Evolutionary conservation across 495 filamentous ascomycete species (phyloP), one percentile per base, ranked within the genome.

Genomic region (Neurospora sp.): DNA sequence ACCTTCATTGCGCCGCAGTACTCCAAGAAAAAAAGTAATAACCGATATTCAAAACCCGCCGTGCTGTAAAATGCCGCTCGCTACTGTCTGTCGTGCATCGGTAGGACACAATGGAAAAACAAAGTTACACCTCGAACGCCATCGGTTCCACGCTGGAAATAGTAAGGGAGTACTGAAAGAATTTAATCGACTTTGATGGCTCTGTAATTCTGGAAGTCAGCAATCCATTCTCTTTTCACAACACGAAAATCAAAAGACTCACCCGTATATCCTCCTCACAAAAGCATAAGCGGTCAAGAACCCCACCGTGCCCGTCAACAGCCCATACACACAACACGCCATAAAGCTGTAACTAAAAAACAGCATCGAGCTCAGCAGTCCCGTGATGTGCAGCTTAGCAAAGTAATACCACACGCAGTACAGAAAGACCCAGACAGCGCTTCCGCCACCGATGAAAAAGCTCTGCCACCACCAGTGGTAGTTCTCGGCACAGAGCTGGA

Each of bases 401-500:
- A 89, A 87, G 83, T 93, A 97, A 83, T 96, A 98, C 90, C 92
- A 97, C 62, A 91, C 84, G 77, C 92, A 93, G 81, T 97, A 97
- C 46, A 88, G 77, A 79, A 95, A 96, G 46, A 98, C 89, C 94
- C 94, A 98, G 74, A 93, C 81, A 3, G 91, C 89, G 75, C 89
- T 92, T 76, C 91, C 90, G 70, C 91, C 91, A 54, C 94, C 94
- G 18, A 94, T 88, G 44, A 94, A 81, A 84, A 98, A 96, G 75
- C 91, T 93, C 79, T 93, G 92, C 94, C 94, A 97, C 93, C 93
- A 96, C 94, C 94, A 98, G 80, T 96, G 88, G 81, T 97, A 93
- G 79, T 97, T 95, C 90, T 94, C 94, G 12, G 89, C 84, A 82
- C 94, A 97, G 31, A 98, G 88, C 80, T 92, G 91, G 66, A 92